phyloP scores from a whole-genome alignment of 2,329 filamentous ascomycete genomes.

The Cordyceps militaris region DNA sequence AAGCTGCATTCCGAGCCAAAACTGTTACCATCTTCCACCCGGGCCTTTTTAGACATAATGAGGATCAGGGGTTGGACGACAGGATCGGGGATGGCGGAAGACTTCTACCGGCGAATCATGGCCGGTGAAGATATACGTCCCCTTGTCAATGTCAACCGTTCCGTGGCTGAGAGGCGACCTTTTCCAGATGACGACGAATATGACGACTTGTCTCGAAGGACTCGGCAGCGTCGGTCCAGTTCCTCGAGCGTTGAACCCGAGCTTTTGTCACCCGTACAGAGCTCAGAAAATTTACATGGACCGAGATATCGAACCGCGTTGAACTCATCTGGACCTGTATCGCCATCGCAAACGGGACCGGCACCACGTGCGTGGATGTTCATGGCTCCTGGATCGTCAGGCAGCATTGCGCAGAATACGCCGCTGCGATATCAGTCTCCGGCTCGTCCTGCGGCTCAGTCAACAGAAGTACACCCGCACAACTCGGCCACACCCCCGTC shows the following conservation, averaged over 20 bases:
- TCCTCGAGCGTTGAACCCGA: not conserved
- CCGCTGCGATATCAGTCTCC: constrained; percentile 3
- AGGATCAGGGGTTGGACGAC: constrained; percentile 18
- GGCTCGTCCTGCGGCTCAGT: not conserved
- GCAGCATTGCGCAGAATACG: not conserved
- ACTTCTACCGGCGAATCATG: constrained; percentile 1
- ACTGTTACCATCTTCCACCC: constrained; percentile 15
- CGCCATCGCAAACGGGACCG: not conserved
- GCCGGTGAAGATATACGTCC: not conserved
- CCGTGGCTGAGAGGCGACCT: not conserved
- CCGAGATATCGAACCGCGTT: not conserved
- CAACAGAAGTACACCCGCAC: not conserved
- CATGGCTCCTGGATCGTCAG: not conserved
- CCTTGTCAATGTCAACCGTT: not conserved
- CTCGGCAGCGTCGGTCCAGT: constrained; percentile 2
- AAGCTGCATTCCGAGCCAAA: constrained; percentile 47
- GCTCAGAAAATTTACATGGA: not conserved
- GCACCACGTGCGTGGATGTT: not conserved
- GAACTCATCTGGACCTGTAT: not conserved
- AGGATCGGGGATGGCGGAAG: not conserved
- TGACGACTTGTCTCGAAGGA: not conserved
- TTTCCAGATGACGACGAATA: not conserved
- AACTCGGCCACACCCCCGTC: not conserved
- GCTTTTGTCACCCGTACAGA: not conserved
- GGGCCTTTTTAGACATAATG: constrained; percentile 27